Percentiles rank a stretch among this genome's conserved stretches.
Conservation (phyloP, 1,139 yeast genomes). For the Maudiozyma humilis region DNA sequence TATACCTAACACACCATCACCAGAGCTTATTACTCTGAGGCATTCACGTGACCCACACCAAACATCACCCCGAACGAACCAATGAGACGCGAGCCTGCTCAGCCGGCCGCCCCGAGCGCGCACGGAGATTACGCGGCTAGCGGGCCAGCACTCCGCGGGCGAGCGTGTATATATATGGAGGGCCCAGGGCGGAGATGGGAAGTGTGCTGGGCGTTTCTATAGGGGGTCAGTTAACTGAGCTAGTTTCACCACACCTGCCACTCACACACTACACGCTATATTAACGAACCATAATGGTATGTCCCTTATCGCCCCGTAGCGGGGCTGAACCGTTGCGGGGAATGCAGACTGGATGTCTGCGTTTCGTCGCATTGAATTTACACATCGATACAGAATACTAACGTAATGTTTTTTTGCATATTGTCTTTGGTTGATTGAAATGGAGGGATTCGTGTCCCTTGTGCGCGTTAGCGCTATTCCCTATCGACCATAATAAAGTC, state of each 20-base stretch:
- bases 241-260: neutral
- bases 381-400: too few species aligned
- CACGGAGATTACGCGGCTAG: conserved; percentile 4
- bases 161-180: neutral
- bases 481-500: neutral
- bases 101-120: neutral
- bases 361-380: too few species aligned
- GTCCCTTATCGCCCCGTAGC: neutral
- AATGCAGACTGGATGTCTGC: too few species aligned
- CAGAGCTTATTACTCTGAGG: too few species aligned
- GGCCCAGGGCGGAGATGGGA: too few species aligned
- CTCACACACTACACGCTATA: neutral
- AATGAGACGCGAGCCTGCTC: conserved; percentile 1
- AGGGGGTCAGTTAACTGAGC: too few species aligned
- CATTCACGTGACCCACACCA: neutral
- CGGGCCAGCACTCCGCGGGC: neutral
- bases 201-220: too few species aligned
- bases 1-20: neutral
- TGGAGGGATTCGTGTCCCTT: too few species aligned
- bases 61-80: conserved; percentile 2
- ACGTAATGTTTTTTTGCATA: too few species aligned
- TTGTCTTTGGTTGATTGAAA: too few species aligned
- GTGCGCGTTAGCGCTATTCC: neutral
- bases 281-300: conserved; percentile 1
- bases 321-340: too few species aligned